Conservation (phyloP, 192 early-diverging fungal genomes). For the Coemansia sp. region DNA sequence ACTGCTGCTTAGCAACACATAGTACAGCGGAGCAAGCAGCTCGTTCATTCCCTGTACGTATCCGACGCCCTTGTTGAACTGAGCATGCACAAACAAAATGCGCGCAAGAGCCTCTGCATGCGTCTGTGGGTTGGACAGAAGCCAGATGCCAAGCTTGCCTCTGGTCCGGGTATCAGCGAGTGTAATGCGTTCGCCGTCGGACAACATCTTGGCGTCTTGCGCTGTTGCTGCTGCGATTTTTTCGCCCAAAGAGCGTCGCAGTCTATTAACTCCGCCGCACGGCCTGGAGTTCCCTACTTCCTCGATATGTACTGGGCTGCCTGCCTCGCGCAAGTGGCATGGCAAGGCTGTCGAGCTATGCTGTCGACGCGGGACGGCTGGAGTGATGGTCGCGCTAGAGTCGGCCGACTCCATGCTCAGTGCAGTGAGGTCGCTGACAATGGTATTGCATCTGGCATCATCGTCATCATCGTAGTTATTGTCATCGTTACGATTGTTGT, state of each 20-base stretch:
- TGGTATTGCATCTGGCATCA: not conserved
- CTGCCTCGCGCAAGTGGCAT: not conserved
- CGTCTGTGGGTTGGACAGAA: conserved; percentile 54
- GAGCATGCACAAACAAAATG: conserved; percentile 76
- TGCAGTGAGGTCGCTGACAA: conserved; percentile 5
- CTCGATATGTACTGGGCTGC: not conserved
- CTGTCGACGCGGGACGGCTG: not conserved
- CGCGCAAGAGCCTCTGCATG: conserved; percentile 81
- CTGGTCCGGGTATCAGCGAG: conserved; percentile 18
- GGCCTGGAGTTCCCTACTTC: not conserved
- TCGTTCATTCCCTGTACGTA: conserved; percentile 94
- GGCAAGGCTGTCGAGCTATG: not conserved
- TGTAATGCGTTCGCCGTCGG: not conserved
- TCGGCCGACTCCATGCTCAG: conserved; percentile 7
- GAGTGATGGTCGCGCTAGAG: not conserved
- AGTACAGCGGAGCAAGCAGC: conserved; percentile 77
- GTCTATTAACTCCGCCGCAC: not conserved
- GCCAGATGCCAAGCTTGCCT: not conserved
- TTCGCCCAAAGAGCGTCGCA: conserved; percentile 12
- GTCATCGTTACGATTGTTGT: conserved; percentile 1
- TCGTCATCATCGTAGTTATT: conserved; percentile 1
- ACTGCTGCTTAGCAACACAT: conserved; percentile 66
- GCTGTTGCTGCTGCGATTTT: conserved; percentile 11
- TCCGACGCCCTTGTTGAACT: conserved; percentile 76
- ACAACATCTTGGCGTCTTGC: not conserved